Evolutionary conservation across 2,329 filamentous ascomycete genomes (phyloP), one percentile per base, ranked within the genome.

Genomic region (Plenodomus tracheiphilus): DNA sequence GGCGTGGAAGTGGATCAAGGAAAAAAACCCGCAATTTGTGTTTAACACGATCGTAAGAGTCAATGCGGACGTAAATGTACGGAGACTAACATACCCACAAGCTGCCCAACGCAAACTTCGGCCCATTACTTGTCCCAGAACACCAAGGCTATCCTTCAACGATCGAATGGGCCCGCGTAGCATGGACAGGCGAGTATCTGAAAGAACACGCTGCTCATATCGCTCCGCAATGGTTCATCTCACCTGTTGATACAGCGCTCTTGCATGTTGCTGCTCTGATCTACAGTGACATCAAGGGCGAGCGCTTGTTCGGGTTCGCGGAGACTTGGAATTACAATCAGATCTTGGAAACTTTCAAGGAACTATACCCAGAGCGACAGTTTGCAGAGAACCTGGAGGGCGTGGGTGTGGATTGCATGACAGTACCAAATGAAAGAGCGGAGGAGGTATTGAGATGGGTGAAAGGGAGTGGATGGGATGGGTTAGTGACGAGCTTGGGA

Each of bases 241-340:
- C 61, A 13, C 51, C 55, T 0, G 40, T 47, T 9, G 68, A 70
- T 45, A 48, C 47, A 32, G 82, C 79, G 0, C 68, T 76, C 0
- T 62, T 85, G 0, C 81, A 85, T 35, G 71, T 84, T 2, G 77
- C 79, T 2, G 82, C 77, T 0, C 66, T 80, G 7, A 69, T 82
- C 0, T 69, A 81, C 18, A 69, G 73, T 0, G 68, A 73, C 0
- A 73, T 83, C 0, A 51, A 66, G 2, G 72, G 73, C 0, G 76
- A 85, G 57, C 76, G 83, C 1, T 62, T 86, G 8, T 82, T 84
- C 58, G 82, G 71, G 1, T 82, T 79, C 43, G 80, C 77, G 0
- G 68, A 73, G 1, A 74, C 73, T 0, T 79, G 73, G 47, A 80
- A 71, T 39, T 80, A 74, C 65, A 78, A 80, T 17, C 58, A 74